These are phyloP conservation scores for Aethionema arabicum DNA, from an alignment of 345 rosid species.

Conservation along the genomic window DNA sequence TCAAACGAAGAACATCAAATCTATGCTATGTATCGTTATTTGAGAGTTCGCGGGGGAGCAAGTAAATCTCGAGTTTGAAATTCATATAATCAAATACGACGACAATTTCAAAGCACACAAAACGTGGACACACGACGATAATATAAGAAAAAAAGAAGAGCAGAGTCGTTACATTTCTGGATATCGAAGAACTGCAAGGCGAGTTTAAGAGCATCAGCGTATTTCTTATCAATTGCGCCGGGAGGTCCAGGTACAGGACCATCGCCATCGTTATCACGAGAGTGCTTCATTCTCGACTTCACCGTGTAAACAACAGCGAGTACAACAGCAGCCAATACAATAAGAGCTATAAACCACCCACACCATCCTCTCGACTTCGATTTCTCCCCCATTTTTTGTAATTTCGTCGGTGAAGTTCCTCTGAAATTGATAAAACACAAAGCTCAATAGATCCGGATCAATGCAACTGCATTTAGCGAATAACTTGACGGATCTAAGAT, in stretches of 20 bases:
- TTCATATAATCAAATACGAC: neutral
- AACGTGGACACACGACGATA: constrained; percentile 20
- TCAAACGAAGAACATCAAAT: neutral
- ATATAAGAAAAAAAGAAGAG: neutral
- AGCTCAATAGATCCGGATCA: constrained; percentile 26
- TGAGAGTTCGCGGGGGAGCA: neutral
- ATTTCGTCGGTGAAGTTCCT: neutral
- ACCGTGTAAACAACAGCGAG: constrained; percentile 62
- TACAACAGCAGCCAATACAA: constrained; percentile 46
- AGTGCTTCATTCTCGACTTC: constrained; percentile 48
- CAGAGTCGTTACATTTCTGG: constrained; percentile 60
- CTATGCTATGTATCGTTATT: neutral
- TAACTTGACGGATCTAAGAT: constrained; percentile 25
- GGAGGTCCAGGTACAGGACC: constrained; percentile 85
- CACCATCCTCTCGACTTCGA: constrained; percentile 56
- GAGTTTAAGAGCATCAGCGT: constrained; percentile 70
- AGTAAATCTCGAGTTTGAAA: constrained; percentile 4
- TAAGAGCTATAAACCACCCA: constrained; percentile 68
- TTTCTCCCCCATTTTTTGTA: constrained; percentile 56
- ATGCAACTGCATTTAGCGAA: constrained; percentile 6
- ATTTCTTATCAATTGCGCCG: constrained; percentile 76
- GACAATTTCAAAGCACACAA: neutral
- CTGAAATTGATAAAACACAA: neutral
- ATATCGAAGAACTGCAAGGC: constrained; percentile 89
- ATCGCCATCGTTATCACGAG: constrained; percentile 31